Evolutionary conservation across 2,329 filamentous ascomycete genomes (phyloP), one percentile per base, ranked within the genome.

Genomic region (Onygena corvina): DNA sequence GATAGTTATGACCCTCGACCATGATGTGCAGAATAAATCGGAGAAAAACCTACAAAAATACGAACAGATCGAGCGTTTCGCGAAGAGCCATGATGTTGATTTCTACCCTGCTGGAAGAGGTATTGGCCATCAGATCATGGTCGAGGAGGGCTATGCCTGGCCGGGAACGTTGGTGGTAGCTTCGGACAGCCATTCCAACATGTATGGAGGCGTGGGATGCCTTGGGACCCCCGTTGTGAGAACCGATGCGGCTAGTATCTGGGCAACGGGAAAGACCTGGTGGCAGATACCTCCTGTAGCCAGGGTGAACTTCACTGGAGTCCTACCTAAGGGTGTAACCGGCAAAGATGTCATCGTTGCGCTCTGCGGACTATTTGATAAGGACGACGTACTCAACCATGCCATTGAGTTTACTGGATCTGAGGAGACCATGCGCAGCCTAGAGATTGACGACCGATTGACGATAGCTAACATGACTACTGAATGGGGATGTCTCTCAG

Each of bases 291-390:
- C 90, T 0, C 86, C 87, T 0, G 77, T 94, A 23, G 86, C 84
- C 1, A 83, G 84, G 66, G 77, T 95, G 20, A 89, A 77, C 0
- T 73, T 96, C 8, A 85, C 76, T 0, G 89, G 88, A 4, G 66
- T 77, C 0, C 70, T 94, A 4, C 89, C 86, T 0, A 69, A 71
- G 1, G 89, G 89, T 8, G 88, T 94, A 1, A 87, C 84, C 0
- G 90, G 88, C 25, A 96, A 98, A 67, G 92, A 96, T 64, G 84
- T 94, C 9, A 96, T 96, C 56, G 77, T 95, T 21, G 86, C 87
- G 0, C 75, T 96, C 1, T 93, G 86, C 57, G 86, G 84, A 1
- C 68, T 94, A 0, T 93, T 96, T 71, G 84, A 85, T 67, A 79
- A 84, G 48, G 83, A 87, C 57, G 86, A 94, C 38, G 90, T 95